Evolutionary conservation across 345 rosid genomes (phyloP).

Genomic region (Leavenworthia alabamica): DNA sequence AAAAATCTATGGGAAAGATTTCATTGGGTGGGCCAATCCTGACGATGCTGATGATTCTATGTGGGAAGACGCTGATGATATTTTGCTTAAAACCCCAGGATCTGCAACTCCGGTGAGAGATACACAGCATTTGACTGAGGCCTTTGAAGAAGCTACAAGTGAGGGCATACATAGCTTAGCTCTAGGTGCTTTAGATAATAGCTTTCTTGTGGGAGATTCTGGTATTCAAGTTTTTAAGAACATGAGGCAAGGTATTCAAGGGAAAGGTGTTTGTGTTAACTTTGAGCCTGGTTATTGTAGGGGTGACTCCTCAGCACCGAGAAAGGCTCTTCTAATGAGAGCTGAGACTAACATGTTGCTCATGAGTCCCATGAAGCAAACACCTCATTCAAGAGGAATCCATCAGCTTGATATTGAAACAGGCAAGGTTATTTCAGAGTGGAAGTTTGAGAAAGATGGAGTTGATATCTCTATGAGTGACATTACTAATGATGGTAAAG

Average conservation of each 20-base stretch:
- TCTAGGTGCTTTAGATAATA: constrained; percentile 88
- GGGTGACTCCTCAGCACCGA: constrained; percentile 69
- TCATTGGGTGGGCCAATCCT: constrained; percentile 82
- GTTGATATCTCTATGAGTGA: constrained; percentile 91
- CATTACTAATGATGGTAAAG: constrained; percentile 84
- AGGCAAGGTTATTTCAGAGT: constrained; percentile 78
- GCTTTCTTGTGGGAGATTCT: constrained; percentile 85
- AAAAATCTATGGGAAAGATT: constrained; percentile 88
- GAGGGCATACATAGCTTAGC: constrained; percentile 97
- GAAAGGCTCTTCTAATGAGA: constrained; percentile 87
- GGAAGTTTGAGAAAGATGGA: constrained; percentile 97
- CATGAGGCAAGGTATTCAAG: constrained; percentile 85
- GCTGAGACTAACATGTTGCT: constrained; percentile 96
- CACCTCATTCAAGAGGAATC: constrained; percentile 62
- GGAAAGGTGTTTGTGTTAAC: constrained; percentile 86
- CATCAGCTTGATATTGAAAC: constrained; percentile 98
- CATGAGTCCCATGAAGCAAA: constrained; percentile 81
- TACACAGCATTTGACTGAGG: constrained; percentile 74
- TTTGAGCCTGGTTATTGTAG: constrained; percentile 42
- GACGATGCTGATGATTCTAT: constrained; percentile 92
- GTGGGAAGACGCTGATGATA: constrained; percentile 98
- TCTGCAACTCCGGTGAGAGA: constrained; percentile 50
- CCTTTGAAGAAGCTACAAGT: constrained; percentile 82
- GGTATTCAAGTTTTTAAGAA: constrained; percentile 96
- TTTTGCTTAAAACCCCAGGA: constrained; percentile 51